Percentiles rank a stretch among this genome's conserved stretches.
Evolutionary conservation across 2,329 filamentous ascomycete species (phyloP).

Genomic region (Beauveria scarabaeidicola): DNA sequence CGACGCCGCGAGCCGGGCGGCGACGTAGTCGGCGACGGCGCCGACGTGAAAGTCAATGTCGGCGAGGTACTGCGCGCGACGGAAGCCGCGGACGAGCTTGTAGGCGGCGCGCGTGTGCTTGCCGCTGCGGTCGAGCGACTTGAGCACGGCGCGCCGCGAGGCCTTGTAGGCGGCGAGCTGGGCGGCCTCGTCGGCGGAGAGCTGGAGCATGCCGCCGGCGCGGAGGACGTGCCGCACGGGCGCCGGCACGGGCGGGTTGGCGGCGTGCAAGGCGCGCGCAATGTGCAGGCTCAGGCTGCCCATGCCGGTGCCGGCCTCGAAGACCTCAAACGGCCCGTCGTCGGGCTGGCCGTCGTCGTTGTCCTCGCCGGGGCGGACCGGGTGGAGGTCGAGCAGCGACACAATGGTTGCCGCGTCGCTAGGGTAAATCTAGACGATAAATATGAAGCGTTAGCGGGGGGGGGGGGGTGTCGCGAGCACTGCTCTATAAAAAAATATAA

Average conservation of each 20-base stretch:
- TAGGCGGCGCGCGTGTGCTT: slow-evolving; percentile 57
- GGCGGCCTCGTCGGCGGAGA: slow-evolving; percentile 15
- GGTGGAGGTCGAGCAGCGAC: slow-evolving; percentile 66
- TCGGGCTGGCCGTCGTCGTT: slow-evolving; percentile 21
- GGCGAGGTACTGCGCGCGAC: slow-evolving; percentile 58
- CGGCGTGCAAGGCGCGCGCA: slow-evolving; percentile 66
- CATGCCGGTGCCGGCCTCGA: slow-evolving; percentile 81
- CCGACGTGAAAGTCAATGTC: slow-evolving; percentile 69
- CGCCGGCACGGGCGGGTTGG: slow-evolving; percentile 45
- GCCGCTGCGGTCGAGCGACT: slow-evolving; percentile 60
- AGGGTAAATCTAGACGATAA: slow-evolving; percentile 44
- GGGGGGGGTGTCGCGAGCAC: too few species aligned
- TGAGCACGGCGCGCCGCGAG: slow-evolving; percentile 60
- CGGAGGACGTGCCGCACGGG: slow-evolving; percentile 15
- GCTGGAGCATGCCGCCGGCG: slow-evolving; percentile 17
- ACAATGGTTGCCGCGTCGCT: slow-evolving; percentile 69
- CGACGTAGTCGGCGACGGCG: slow-evolving; percentile 55
- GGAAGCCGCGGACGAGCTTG: slow-evolving; percentile 57
- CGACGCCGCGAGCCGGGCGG: slow-evolving; percentile 36
- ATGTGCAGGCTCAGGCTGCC: slow-evolving; percentile 70
- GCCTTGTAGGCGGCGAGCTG: slow-evolving; percentile 36
- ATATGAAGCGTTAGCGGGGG: background rate
- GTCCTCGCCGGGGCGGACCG: slow-evolving; percentile 31
- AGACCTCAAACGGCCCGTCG: slow-evolving; percentile 53
- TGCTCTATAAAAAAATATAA: too few species aligned